Evolutionary conservation across 1,284 basidiomycete species (phyloP).

Genomic region (Inonotus obliquus): DNA sequence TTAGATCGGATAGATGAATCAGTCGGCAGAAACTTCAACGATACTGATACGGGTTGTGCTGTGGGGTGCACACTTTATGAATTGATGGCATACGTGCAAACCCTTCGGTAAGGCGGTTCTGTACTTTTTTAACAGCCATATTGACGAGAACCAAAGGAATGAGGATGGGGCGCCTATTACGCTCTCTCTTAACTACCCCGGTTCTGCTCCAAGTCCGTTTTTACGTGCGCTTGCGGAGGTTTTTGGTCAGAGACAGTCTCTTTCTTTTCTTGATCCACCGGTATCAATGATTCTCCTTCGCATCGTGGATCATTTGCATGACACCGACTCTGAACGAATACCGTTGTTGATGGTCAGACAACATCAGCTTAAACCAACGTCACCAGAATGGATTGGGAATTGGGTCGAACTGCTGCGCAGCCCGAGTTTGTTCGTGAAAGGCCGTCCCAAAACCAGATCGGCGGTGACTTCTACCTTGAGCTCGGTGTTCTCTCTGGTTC

Average conservation of each 20-base stretch:
- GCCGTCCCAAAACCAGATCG: slow-evolving; percentile 49
- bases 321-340: slow-evolving; percentile 55
- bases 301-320: slow-evolving; percentile 58
- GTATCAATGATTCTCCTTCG: slow-evolving; percentile 59
- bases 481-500: slow-evolving; percentile 55
- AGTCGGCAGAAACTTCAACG: slow-evolving; percentile 35
- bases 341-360: slow-evolving; percentile 57
- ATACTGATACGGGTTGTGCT: slow-evolving; percentile 13
- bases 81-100: slow-evolving; percentile 12
- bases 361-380: slow-evolving; percentile 62
- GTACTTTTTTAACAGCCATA: not conserved
- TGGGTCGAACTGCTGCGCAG: slow-evolving; percentile 58
- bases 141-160: not conserved
- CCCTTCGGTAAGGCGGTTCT: slow-evolving; percentile 9
- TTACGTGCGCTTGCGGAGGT: slow-evolving; percentile 9
- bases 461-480: slow-evolving; percentile 52
- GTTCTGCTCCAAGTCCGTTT: slow-evolving; percentile 2
- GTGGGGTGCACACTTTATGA: slow-evolving; percentile 14
- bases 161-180: slow-evolving; percentile 10
- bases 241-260: slow-evolving; percentile 26
- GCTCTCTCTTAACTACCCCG: slow-evolving; percentile 2
- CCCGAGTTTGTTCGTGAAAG: slow-evolving; percentile 39
- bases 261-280: slow-evolving; percentile 48
- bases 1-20: too few relatives aligned
- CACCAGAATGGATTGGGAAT: slow-evolving; percentile 60